Evolutionary conservation across 2,329 filamentous ascomycete species (phyloP).

Genomic region (Chaetomium sp.): DNA sequence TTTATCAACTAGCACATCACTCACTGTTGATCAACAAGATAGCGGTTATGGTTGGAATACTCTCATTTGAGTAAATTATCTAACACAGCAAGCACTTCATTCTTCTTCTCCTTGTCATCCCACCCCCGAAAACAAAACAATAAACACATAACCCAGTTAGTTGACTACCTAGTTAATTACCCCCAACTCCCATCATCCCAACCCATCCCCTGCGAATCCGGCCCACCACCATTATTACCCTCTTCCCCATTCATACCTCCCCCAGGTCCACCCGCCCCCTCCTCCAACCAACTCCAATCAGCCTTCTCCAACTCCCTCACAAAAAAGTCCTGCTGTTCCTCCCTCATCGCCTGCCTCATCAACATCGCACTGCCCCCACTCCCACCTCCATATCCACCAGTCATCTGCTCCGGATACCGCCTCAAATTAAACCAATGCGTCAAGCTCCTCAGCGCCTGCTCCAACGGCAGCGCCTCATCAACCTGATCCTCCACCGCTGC

Average conservation of each 20-base stretch:
- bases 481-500: constrained; percentile 90
- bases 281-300: constrained; percentile 35
- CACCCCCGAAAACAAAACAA: neutral
- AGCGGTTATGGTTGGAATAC: no score
- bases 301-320: constrained; percentile 68
- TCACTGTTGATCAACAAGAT: no score
- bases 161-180: neutral
- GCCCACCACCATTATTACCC: neutral
- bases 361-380: constrained; percentile 28
- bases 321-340: constrained; percentile 70
- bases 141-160: no score
- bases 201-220: neutral
- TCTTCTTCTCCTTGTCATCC: neutral
- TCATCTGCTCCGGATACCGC: constrained; percentile 73
- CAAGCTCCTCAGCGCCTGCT: constrained; percentile 80
- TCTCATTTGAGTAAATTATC: no score
- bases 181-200: constrained; percentile 5
- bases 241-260: neutral
- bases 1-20: no score
- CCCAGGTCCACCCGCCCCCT: neutral
- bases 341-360: constrained; percentile 62
- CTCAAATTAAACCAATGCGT: constrained; percentile 94
- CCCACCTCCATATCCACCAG: constrained; percentile 25
- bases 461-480: constrained; percentile 83
- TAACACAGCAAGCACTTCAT: no score